phyloP scores from a whole-genome alignment of 2,329 filamentous ascomycete genomes.

The Diaporthe helianthi region DNA sequence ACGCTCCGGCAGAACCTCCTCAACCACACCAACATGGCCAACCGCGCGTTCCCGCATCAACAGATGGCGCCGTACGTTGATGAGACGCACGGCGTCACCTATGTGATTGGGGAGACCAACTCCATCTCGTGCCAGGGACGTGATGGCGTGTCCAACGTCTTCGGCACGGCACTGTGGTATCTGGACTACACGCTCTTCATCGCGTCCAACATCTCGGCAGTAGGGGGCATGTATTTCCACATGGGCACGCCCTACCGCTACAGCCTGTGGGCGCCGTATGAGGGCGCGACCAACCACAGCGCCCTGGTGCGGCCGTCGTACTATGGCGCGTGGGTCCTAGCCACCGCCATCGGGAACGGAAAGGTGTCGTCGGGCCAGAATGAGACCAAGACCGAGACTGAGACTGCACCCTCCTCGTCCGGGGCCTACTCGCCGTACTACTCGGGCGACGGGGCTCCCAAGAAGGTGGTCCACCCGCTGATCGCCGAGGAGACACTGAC shows the following conservation, averaged over 20 bases:
- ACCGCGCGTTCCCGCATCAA: slow-evolving; percentile 35
- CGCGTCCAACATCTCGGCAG: slow-evolving; percentile 20
- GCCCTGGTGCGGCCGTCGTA: slow-evolving; percentile 35
- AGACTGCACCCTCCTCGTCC: slow-evolving; percentile 5
- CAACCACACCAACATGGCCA: slow-evolving; percentile 36
- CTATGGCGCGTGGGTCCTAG: slow-evolving; percentile 37
- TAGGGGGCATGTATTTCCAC: slow-evolving; percentile 28
- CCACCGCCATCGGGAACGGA: slow-evolving; percentile 33
- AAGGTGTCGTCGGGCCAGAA: slow-evolving; percentile 29
- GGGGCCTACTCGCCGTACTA: slow-evolving; percentile 37
- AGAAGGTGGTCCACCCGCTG: slow-evolving; percentile 25
- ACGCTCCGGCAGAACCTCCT: slow-evolving; percentile 31
- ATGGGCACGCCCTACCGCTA: slow-evolving; percentile 39
- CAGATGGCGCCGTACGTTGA: slow-evolving; percentile 33
- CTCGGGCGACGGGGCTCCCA: slow-evolving; percentile 18
- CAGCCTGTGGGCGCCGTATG: slow-evolving; percentile 38
- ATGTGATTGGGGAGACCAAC: slow-evolving; percentile 30
- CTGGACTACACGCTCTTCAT: slow-evolving; percentile 25
- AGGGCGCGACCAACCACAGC: slow-evolving; percentile 26
- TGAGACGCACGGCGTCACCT: slow-evolving; percentile 29
- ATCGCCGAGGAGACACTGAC: slow-evolving; percentile 6
- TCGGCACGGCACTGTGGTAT: slow-evolving; percentile 24
- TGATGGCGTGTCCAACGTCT: slow-evolving; percentile 21
- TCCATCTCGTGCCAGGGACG: slow-evolving; percentile 23
- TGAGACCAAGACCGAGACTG: slow-evolving; percentile 31